A percentile compares a stretch with the other conserved stretches of the same genome.
phyloP scores from a whole-genome alignment of 1,284 basidiomycete species.

The Peniophora sp. region DNA sequence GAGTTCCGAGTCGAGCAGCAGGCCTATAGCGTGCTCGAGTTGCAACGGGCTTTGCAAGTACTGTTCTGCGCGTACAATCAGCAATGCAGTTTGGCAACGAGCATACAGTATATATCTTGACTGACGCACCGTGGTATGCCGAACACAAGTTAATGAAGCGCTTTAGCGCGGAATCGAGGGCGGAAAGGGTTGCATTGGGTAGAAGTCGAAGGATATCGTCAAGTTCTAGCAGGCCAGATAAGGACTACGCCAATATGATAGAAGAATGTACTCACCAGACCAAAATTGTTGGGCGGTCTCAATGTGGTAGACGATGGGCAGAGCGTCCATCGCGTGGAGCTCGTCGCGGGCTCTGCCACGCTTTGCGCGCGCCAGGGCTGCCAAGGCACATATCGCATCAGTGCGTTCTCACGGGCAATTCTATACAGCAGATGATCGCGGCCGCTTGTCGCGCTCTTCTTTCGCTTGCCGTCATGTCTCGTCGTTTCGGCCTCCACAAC shows the following conservation, averaged over 20 bases:
- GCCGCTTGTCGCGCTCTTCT: no score
- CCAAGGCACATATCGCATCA: not conserved
- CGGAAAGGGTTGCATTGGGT: conserved; percentile 56
- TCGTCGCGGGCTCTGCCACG: no score
- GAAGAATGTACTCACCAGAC: conserved; percentile 52
- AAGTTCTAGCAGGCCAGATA: conserved; percentile 57
- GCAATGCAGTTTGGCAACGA: not conserved
- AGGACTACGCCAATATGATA: conserved; percentile 3
- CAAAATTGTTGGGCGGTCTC: conserved; percentile 79
- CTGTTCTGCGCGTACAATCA: conserved; percentile 43
- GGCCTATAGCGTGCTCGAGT: conserved; percentile 69
- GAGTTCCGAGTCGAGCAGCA: conserved; percentile 75
- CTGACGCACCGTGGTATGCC: conserved; percentile 66
- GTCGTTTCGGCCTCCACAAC: no score
- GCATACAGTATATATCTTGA: not conserved
- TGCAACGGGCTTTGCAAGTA: conserved; percentile 78
- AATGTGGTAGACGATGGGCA: conserved; percentile 75
- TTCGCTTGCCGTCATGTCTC: no score
- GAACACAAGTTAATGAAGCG: conserved; percentile 75
- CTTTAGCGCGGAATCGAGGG: conserved; percentile 71
- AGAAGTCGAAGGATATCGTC: conserved; percentile 74
- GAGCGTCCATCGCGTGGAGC: conserved; percentile 19
- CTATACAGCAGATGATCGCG: not conserved
- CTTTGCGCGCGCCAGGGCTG: not conserved
- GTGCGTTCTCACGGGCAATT: not conserved